These are phyloP conservation scores for Komagataella pastoris DNA, from an alignment of 805 yeast species.

Conservation along the genomic window DNA sequence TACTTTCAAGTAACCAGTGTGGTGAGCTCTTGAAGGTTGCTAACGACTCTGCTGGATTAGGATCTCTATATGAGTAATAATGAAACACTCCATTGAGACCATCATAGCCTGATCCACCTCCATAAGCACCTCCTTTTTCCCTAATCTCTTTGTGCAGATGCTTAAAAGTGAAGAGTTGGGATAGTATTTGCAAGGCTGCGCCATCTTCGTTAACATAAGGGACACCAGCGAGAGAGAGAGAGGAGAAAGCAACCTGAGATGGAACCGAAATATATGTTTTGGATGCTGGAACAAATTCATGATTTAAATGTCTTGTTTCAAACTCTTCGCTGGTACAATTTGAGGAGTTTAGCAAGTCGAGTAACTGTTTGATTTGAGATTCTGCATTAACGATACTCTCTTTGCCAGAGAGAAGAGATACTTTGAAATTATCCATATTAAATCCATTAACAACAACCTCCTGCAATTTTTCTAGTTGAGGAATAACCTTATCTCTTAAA, in stretches of 20 bases:
- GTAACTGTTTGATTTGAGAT: conserved; percentile 19
- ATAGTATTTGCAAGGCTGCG: conserved; percentile 70
- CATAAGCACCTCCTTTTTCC: conserved; percentile 96
- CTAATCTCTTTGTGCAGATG: conserved; percentile 81
- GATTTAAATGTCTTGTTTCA: not conserved
- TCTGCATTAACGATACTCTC: conserved; percentile 23
- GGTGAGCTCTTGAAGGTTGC: conserved; percentile 43
- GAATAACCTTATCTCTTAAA: conserved; percentile 45
- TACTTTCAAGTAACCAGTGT: conserved; percentile 23
- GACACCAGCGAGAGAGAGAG: conserved; percentile 53
- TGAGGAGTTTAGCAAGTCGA: conserved; percentile 3
- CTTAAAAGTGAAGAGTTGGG: conserved; percentile 72
- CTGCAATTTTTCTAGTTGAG: conserved; percentile 43
- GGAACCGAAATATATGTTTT: conserved; percentile 58
- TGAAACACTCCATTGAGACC: conserved; percentile 71
- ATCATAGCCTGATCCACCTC: conserved; percentile 84
- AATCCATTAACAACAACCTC: conserved; percentile 25
- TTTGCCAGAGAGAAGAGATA: conserved; percentile 48
- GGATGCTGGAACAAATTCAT: not conserved
- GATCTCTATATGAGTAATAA: conserved; percentile 89
- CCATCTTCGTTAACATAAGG: conserved; percentile 61
- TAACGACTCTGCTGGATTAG: conserved; percentile 64
- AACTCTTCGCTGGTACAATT: not conserved
- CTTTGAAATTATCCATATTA: conserved; percentile 21
- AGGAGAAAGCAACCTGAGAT: conserved; percentile 78